Evolutionary conservation across 148 eudicot species (phyloP), one percentile per base, ranked within the genome.

Genomic region (Linanthus parryae): DNA sequence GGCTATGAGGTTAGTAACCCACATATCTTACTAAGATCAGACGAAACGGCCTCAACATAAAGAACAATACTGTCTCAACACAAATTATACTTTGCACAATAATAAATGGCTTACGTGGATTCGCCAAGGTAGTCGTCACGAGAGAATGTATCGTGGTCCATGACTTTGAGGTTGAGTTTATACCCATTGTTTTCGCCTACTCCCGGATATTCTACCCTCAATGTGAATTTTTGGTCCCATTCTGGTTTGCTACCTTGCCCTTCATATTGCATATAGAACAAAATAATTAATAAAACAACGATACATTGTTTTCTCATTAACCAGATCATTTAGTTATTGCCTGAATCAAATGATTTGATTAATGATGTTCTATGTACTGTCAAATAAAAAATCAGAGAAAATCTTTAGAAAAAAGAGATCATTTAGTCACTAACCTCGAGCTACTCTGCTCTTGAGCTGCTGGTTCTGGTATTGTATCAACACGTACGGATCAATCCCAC

Each of bases 131-230:
- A 62, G 58, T 88, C 96, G 50, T 88, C 89, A 9, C 73, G 3
- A 23, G 89, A 74, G 73, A 84, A 84, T 17, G 89, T 79, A 45
- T 88, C 96, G 26, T 80, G 62, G 62, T 88, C 96, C 84, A 84
- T 74, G 2, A 25, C 17, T 21, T 81, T 77, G 55, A 78, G 67
- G 65, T 63, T 65, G 14, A 75, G 64, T 19, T 64, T 40, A 25
- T 85, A 70, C 2, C 72, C 67, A n/a, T n/a, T n/a, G n/a, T n/a
- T n/a, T n/a, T n/a, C n/a, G n/a, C n/a, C n/a, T 3, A 63, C 64
- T 16, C 78, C 78, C n/a, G 88, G 85, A 65, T 76, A 81, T 51
- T 88, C 89, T 7, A 76, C 86, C 30, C 61, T 76, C 36, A 88
- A 63, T 28, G 36, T 63, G 26, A 84, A 58, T 50, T 68, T 66